Percentiles rank a stretch among this genome's conserved stretches.
These are phyloP conservation scores for Aspergillus sp. DNA, from an alignment of 2,329 filamentous ascomycete genomes.

Conservation along the genomic window DNA sequence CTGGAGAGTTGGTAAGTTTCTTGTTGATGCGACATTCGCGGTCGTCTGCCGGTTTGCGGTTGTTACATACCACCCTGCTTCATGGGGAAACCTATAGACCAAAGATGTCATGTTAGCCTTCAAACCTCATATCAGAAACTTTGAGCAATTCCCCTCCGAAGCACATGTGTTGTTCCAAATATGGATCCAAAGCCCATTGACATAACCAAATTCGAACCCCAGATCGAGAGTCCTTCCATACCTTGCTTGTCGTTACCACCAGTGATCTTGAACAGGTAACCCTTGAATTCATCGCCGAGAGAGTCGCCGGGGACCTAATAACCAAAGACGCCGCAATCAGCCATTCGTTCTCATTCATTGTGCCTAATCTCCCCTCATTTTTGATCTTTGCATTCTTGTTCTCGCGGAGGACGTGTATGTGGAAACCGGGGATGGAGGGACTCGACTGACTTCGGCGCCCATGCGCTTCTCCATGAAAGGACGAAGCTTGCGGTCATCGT, in stretches of 20 bases:
- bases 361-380: neutral
- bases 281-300: slow-evolving; percentile 99
- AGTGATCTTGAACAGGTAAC: slow-evolving; percentile 99
- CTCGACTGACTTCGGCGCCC: slow-evolving; percentile 58
- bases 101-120: slow-evolving; percentile 32
- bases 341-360: slow-evolving; percentile 27
- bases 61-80: slow-evolving; percentile 81
- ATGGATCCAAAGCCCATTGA: neutral
- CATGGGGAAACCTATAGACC: slow-evolving; percentile 82
- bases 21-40: slow-evolving; percentile 25
- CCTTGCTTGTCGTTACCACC: slow-evolving; percentile 99
- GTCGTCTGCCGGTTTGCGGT: slow-evolving; percentile 26
- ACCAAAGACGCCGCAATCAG: slow-evolving; percentile 37
- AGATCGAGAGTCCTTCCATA: slow-evolving; percentile 31
- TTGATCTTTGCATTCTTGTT: slow-evolving; percentile 8
- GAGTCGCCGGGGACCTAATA: slow-evolving; percentile 83
- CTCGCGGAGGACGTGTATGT: slow-evolving; percentile 13
- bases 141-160: neutral
- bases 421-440: slow-evolving; percentile 26
- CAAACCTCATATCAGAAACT: neutral
- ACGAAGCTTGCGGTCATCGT: slow-evolving; percentile 99
- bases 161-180: neutral
- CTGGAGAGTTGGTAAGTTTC: slow-evolving; percentile 47
- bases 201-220: neutral
- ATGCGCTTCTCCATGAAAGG: slow-evolving; percentile 98